Evolutionary conservation across 1,284 basidiomycete genomes (phyloP).

Genomic region (Marasmius oreades): DNA sequence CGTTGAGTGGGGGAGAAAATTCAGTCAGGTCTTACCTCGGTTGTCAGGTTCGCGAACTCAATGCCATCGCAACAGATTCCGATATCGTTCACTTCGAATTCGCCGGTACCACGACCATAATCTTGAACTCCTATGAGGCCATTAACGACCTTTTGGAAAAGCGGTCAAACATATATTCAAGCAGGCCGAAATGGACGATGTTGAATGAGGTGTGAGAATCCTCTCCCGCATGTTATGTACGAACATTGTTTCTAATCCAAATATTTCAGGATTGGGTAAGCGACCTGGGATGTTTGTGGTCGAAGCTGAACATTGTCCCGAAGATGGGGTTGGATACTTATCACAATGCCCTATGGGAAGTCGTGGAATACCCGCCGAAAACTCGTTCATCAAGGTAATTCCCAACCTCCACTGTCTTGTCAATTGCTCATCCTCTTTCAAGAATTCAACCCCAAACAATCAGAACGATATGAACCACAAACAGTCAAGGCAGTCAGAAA

Average conservation of each 20-base stretch:
- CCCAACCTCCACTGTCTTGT: neutral
- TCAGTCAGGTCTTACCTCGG: no score
- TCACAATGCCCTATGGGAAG: no score
- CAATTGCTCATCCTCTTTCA: neutral
- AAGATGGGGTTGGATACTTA: no score
- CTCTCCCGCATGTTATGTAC: slow-evolving; percentile 7
- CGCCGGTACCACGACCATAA: slow-evolving; percentile 5
- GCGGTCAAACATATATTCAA: no score
- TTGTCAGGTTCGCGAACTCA: no score
- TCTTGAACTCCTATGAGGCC: slow-evolving; percentile 11
- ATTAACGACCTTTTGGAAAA: slow-evolving; percentile 11
- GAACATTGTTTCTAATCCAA: neutral
- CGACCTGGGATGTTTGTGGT: slow-evolving; percentile 6
- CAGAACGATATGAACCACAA: no score
- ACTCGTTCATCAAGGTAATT: neutral
- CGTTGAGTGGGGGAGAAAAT: no score
- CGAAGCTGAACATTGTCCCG: no score
- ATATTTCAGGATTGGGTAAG: neutral
- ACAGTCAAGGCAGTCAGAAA: no score
- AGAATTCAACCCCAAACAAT: neutral
- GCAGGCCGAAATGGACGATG: no score
- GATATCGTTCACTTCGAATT: neutral
- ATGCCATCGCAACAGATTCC: neutral
- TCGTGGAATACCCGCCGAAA: no score
- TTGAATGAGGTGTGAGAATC: no score